A percentile compares a stretch with the other conserved stretches of the same genome.
phyloP scores from a whole-genome alignment of 2,329 filamentous ascomycete species.

The Microdochium bolleyi region DNA sequence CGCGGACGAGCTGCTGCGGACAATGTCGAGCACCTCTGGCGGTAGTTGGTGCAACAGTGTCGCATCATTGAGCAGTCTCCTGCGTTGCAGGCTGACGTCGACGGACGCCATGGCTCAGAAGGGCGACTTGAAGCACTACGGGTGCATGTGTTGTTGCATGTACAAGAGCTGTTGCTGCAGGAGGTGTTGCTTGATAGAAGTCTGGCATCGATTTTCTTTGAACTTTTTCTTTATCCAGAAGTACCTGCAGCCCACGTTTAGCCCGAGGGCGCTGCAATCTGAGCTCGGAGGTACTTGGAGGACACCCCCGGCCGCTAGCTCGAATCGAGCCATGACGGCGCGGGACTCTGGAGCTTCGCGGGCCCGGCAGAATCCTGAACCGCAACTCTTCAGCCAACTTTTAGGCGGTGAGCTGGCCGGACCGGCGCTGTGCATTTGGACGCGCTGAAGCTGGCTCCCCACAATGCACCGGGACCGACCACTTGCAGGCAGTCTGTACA shows the following conservation, averaged over 20 bases:
- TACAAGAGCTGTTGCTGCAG: neutral
- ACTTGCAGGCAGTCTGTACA: neutral
- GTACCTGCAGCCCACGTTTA: neutral
- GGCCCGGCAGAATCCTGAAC: neutral
- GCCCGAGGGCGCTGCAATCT: neutral
- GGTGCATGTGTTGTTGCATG: too few relatives aligned
- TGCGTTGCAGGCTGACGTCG: conserved; percentile 45
- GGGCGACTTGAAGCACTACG: conserved; percentile 1
- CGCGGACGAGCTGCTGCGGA: conserved; percentile 57
- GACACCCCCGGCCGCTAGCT: neutral
- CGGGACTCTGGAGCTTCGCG: neutral
- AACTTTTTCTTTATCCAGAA: neutral
- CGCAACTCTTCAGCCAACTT: neutral
- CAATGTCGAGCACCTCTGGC: conserved; percentile 58
- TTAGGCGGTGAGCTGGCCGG: conserved; percentile 4
- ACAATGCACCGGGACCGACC: too few relatives aligned
- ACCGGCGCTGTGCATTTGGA: neutral
- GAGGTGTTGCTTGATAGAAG: neutral
- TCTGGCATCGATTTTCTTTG: neutral
- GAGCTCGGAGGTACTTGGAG: neutral
- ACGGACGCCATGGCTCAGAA: conserved; percentile 40
- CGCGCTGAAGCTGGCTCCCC: too few relatives aligned
- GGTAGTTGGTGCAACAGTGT: conserved; percentile 54
- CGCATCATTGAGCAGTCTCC: conserved; percentile 47
- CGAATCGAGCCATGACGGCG: neutral